Evolutionary conservation across 2,329 filamentous ascomycete genomes (phyloP).

Genomic region (Sporothrix pseudoabietina): DNA sequence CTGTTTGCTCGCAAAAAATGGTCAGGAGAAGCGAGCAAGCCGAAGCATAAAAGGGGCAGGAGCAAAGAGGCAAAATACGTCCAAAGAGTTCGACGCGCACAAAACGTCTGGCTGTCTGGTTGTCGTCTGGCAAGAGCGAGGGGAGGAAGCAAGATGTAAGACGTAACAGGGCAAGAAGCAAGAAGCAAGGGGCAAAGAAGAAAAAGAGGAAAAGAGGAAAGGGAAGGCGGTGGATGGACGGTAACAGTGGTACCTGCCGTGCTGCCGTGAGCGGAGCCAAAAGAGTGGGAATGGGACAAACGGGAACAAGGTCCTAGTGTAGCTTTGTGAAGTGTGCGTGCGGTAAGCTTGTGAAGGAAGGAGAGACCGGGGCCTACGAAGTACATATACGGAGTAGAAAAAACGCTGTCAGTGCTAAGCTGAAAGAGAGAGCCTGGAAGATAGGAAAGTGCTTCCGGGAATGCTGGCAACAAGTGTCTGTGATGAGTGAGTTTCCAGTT

Average conservation of each 20-base stretch:
- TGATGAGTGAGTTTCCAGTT: neutral
- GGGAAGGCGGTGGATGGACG: conserved; percentile 20
- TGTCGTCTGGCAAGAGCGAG: neutral
- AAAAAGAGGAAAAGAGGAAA: conserved; percentile 3
- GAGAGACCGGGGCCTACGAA: neutral
- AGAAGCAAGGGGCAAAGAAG: neutral
- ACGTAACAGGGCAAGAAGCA: conserved; percentile 1
- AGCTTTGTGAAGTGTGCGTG: conserved; percentile 1
- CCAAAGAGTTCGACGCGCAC: neutral
- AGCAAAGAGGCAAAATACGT: neutral
- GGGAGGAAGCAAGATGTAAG: conserved; percentile 8
- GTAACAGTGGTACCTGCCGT: conserved; percentile 18
- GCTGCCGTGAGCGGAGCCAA: conserved; percentile 1
- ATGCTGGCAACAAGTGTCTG: conserved; percentile 4
- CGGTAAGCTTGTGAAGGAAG: conserved; percentile 5
- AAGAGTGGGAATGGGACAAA: conserved; percentile 20
- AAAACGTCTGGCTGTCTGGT: neutral
- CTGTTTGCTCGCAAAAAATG: neutral
- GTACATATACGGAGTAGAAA: neutral
- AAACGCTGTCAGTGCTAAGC: neutral
- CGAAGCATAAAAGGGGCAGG: conserved; percentile 19
- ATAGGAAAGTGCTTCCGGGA: neutral
- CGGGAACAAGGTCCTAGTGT: conserved; percentile 16
- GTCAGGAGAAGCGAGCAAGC: conserved; percentile 11
- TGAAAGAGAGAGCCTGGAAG: neutral